Evolutionary conservation across 208 protist species (phyloP).

Genomic region (Endotrypanum monterogeii): DNA sequence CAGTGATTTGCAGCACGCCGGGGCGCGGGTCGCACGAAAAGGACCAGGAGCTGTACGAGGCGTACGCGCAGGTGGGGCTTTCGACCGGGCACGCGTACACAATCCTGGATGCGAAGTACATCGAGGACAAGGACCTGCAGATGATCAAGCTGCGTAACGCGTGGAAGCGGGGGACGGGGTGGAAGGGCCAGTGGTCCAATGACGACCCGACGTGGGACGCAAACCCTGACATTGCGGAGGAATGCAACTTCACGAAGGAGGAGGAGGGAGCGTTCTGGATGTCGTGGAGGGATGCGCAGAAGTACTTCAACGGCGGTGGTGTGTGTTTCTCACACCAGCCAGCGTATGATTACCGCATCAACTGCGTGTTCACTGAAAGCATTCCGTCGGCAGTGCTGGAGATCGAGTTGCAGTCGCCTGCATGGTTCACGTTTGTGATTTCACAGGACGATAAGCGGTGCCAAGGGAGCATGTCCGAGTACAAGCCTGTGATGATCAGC

Average conservation of each 20-base stretch:
- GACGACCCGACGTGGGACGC: constrained; percentile 73
- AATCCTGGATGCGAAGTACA: constrained; percentile 62
- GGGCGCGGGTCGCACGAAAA: constrained; percentile 38
- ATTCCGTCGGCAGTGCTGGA: constrained; percentile 72
- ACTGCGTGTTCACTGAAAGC: constrained; percentile 65
- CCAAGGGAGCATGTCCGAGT: constrained; percentile 39
- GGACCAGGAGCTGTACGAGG: constrained; percentile 29
- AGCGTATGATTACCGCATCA: constrained; percentile 79
- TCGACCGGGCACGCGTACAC: constrained; percentile 69
- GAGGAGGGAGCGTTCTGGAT: constrained; percentile 86
- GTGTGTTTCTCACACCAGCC: constrained; percentile 72
- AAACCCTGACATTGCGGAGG: constrained; percentile 71
- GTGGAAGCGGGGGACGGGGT: constrained; percentile 61
- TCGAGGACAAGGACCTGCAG: constrained; percentile 48
- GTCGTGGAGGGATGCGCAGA: constrained; percentile 62
- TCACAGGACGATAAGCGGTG: constrained; percentile 77
- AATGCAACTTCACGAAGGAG: constrained; percentile 60
- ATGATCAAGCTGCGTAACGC: constrained; percentile 80
- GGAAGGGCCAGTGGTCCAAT: constrained; percentile 79
- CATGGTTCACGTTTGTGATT: constrained; percentile 74
- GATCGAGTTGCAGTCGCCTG: constrained; percentile 59
- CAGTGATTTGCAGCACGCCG: constrained; percentile 77
- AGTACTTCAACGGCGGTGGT: constrained; percentile 88
- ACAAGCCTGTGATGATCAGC: constrained; percentile 86
- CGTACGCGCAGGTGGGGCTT: constrained; percentile 64